Conservation (phyloP, 2,329 filamentous ascomycete species). For the Verticillium longisporum region DNA sequence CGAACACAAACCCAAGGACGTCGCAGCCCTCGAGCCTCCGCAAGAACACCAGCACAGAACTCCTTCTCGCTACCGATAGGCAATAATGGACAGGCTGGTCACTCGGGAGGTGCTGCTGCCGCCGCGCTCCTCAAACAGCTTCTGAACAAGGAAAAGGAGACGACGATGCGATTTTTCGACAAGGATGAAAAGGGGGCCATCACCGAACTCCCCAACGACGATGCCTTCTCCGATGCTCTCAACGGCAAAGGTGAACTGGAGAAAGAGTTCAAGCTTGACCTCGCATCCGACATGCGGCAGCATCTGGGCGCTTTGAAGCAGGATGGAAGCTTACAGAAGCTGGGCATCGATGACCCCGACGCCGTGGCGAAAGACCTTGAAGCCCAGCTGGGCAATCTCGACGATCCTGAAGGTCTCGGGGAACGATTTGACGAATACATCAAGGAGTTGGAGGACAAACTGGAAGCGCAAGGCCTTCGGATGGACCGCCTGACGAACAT, state of each 20-base stretch:
- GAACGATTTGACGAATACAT: constrained; percentile 26
- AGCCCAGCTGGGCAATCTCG: constrained; percentile 6
- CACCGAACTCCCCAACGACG: constrained; percentile 27
- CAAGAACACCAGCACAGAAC: constrained; percentile 2
- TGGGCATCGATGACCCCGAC: constrained; percentile 39
- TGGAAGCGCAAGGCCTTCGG: constrained; percentile 8
- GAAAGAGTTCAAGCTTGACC: constrained; percentile 17
- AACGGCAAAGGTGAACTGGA: constrained; percentile 21
- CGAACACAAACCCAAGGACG: constrained; percentile 5
- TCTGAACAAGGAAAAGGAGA: constrained; percentile 6
- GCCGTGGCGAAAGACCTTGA: constrained; percentile 26
- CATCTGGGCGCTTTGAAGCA: constrained; percentile 20
- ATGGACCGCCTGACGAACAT: constrained; percentile 7
- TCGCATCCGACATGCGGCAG: constrained; percentile 16
- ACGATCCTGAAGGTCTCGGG: constrained; percentile 27
- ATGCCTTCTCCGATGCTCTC: constrained; percentile 33
- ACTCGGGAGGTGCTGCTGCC: constrained; percentile 3
- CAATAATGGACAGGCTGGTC: neutral
- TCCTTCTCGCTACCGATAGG: neutral
- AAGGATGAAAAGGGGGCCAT: constrained; percentile 31
- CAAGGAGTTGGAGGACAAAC: constrained; percentile 20
- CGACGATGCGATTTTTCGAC: constrained; percentile 40
- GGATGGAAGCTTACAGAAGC: constrained; percentile 15
- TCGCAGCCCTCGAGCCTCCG: constrained; percentile 9
- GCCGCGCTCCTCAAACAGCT: constrained; percentile 15